Conservation (phyloP, 2,329 filamentous ascomycete genomes). For the Aspergillus sp. region DNA sequence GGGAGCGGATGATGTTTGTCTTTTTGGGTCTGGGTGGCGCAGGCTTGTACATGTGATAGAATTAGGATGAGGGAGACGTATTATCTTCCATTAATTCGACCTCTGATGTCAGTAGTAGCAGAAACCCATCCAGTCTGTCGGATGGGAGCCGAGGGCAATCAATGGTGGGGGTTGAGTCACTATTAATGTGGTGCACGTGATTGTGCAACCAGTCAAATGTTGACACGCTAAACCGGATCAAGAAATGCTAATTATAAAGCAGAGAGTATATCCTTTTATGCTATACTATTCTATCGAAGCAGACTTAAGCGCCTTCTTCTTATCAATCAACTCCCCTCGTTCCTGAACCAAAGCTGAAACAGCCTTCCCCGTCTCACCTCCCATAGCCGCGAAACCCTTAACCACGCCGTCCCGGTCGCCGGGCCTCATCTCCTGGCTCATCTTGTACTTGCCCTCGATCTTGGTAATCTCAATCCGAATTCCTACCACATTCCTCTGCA, state of each 20-base stretch:
- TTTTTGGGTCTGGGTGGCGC: constrained; percentile 20
- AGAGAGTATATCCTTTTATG: too few species aligned
- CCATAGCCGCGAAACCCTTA: constrained; percentile 55
- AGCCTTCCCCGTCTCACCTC: constrained; percentile 38
- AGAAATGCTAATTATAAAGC: too few species aligned
- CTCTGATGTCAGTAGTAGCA: too few species aligned
- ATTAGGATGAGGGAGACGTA: too few species aligned
- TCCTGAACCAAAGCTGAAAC: constrained; percentile 42
- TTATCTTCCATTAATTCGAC: too few species aligned
- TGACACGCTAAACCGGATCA: too few species aligned
- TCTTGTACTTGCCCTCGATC: not conserved
- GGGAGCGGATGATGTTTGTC: constrained; percentile 23
- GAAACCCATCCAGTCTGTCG: too few species aligned
- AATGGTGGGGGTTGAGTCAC: too few species aligned
- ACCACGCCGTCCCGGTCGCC: constrained; percentile 61
- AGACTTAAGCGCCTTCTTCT: not conserved
- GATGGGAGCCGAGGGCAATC: too few species aligned
- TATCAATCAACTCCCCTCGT: constrained; percentile 27
- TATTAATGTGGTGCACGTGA: too few species aligned
- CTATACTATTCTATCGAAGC: not conserved
- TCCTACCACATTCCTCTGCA: not conserved
- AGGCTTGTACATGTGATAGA: constrained; percentile 20
- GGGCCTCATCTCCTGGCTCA: constrained; percentile 60
- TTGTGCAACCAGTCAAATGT: too few species aligned
- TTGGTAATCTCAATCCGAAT: not conserved